A percentile compares a stretch with the other conserved stretches of the same genome.
These are phyloP conservation scores for Triticum dicoccoides DNA, from an alignment of 176 grass and related monocot species.

Conservation along the genomic window DNA sequence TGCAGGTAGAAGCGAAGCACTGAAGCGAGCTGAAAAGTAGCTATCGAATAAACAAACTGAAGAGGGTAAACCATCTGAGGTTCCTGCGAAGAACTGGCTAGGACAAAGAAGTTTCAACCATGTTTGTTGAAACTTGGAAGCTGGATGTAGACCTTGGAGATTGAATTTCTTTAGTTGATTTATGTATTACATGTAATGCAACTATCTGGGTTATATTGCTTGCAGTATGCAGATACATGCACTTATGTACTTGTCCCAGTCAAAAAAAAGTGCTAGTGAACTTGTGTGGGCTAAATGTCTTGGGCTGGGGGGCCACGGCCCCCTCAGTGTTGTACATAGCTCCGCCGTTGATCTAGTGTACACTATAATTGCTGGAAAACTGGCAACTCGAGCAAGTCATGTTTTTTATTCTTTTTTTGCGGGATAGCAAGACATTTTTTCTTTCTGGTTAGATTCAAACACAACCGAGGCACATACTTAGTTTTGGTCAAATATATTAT, in stretches of 20 bases:
- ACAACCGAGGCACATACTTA: no score
- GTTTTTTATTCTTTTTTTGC: no score
- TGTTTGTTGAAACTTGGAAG: neutral
- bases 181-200: neutral
- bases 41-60: neutral
- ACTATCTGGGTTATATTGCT: constrained; percentile 15
- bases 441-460: no score
- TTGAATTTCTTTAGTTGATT: constrained; percentile 16
- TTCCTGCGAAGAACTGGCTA: constrained; percentile 17
- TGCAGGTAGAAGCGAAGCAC: neutral
- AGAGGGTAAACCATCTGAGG: constrained; percentile 3
- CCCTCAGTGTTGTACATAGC: no score
- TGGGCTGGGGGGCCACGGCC: neutral
- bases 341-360: no score
- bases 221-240: neutral
- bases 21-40: neutral
- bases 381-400: no score
- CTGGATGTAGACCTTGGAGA: constrained; percentile 4
- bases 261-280: neutral
- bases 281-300: neutral
- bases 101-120: neutral
- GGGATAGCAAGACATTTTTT: no score
- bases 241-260: neutral
- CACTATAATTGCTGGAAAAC: no score
- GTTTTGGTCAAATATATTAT: no score